A percentile compares a stretch with the other conserved stretches of the same genome.
Evolutionary conservation across 1,284 basidiomycete species (phyloP).

Genomic region (Puccinia coronata): DNA sequence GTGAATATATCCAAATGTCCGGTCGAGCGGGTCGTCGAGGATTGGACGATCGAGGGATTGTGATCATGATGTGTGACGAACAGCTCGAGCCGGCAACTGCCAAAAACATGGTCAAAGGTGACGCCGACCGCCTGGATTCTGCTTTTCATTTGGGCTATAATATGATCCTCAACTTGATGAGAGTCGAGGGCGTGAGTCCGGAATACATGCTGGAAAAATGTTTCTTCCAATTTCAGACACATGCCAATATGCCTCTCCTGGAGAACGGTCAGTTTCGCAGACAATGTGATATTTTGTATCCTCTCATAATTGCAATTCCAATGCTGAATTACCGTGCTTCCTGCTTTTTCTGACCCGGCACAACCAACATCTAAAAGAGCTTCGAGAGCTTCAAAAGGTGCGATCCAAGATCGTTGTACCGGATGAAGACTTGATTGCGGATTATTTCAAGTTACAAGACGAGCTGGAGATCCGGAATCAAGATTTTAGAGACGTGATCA

Average conservation of each 20-base stretch:
- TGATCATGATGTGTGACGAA: constrained; percentile 99
- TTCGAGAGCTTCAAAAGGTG: constrained; percentile 68
- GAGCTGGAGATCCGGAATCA: constrained; percentile 79
- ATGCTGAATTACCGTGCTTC: neutral
- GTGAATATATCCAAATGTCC: constrained; percentile 77
- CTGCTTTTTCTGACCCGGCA: constrained; percentile 9
- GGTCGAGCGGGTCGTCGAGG: constrained; percentile 96
- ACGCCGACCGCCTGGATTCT: constrained; percentile 94
- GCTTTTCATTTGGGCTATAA: constrained; percentile 99
- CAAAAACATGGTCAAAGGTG: constrained; percentile 97
- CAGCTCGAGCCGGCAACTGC: constrained; percentile 90
- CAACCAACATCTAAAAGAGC: constrained; percentile 55
- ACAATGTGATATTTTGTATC: neutral
- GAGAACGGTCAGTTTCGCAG: constrained; percentile 62
- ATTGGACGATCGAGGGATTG: constrained; percentile 96
- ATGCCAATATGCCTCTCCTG: constrained; percentile 78
- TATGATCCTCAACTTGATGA: constrained; percentile 98
- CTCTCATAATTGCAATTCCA: neutral
- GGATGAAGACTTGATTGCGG: constrained; percentile 78
- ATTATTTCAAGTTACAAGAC: constrained; percentile 88
- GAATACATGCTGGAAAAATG: constrained; percentile 98
- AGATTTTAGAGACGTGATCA: constrained; percentile 88
- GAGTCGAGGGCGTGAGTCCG: constrained; percentile 96
- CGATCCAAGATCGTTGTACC: constrained; percentile 72
- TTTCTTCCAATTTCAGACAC: constrained; percentile 98